Evolutionary conservation across 1,139 yeast species (phyloP).

Genomic region (Geotrichum phurueaensis): DNA sequence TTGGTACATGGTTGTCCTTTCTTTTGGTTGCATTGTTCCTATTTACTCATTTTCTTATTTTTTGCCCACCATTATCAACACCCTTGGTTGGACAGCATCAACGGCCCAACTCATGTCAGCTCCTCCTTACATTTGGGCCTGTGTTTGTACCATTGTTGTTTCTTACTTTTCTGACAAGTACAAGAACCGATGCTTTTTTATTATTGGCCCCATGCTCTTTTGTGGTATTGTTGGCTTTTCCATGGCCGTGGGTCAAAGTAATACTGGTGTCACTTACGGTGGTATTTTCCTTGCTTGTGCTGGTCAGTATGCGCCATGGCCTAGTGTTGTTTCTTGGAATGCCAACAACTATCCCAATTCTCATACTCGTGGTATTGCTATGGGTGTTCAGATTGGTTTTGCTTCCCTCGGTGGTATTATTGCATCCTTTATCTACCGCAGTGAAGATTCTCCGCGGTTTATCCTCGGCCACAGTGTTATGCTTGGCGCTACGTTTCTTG

Average conservation of each 20-base stretch:
- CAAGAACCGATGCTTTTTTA: slow-evolving; percentile 30
- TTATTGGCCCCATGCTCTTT: slow-evolving; percentile 32
- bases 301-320: slow-evolving; percentile 16
- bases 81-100: slow-evolving; percentile 30
- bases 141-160: slow-evolving; percentile 30
- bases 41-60: slow-evolving; percentile 29
- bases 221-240: slow-evolving; percentile 10
- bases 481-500: background rate
- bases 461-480: slow-evolving; percentile 13
- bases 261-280: slow-evolving; percentile 6
- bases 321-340: slow-evolving; percentile 14
- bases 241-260: slow-evolving; percentile 6
- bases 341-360: slow-evolving; percentile 17
- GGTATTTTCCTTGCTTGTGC: slow-evolving; percentile 14
- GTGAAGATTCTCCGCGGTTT: slow-evolving; percentile 12
- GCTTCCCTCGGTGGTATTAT: slow-evolving; percentile 36
- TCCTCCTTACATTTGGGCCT: slow-evolving; percentile 37
- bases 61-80: slow-evolving; percentile 34
- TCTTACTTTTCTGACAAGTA: slow-evolving; percentile 34
- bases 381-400: slow-evolving; percentile 16
- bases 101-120: slow-evolving; percentile 33
- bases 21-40: slow-evolving; percentile 18
- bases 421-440: slow-evolving; percentile 37
- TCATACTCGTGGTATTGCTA: slow-evolving; percentile 13
- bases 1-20: slow-evolving; percentile 17